phyloP scores from a whole-genome alignment of 257 asterid species.

The Haberlea rhodopensis region DNA sequence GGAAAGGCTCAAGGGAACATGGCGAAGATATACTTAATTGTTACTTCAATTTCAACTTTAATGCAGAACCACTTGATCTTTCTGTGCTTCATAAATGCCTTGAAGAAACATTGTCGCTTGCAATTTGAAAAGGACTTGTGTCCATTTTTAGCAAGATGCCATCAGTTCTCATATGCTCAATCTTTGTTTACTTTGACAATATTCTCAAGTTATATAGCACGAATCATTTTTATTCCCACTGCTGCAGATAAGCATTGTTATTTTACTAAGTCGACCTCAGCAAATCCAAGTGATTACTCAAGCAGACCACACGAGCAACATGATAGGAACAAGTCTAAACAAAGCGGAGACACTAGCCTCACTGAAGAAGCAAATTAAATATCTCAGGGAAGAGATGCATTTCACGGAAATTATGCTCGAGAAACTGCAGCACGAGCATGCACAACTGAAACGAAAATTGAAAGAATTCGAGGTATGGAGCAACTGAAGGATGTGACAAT shows the following conservation, averaged over 20 bases:
- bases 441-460: constrained; percentile 56
- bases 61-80: not conserved
- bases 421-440: constrained; percentile 64
- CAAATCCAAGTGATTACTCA: constrained; percentile 69
- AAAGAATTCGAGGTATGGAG: constrained; percentile 59
- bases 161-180: not conserved
- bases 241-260: constrained; percentile 78
- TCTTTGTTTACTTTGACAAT: not conserved
- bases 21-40: not conserved
- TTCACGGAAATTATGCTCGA: constrained; percentile 59
- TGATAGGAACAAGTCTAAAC: constrained; percentile 37
- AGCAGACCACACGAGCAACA: constrained; percentile 37
- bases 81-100: not conserved
- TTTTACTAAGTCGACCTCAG: constrained; percentile 83
- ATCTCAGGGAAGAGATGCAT: constrained; percentile 79
- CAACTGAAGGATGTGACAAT: constrained; percentile 36
- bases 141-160: not conserved
- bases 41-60: not conserved
- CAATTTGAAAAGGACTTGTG: not conserved
- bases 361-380: constrained; percentile 53
- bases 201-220: not conserved
- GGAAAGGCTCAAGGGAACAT: not conserved
- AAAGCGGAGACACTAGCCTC: constrained; percentile 39
- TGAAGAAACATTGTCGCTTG: not conserved
- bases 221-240: constrained; percentile 1